phyloP scores from a whole-genome alignment of 768 basidiomycete genomes.

The Termitomyces sp. region DNA sequence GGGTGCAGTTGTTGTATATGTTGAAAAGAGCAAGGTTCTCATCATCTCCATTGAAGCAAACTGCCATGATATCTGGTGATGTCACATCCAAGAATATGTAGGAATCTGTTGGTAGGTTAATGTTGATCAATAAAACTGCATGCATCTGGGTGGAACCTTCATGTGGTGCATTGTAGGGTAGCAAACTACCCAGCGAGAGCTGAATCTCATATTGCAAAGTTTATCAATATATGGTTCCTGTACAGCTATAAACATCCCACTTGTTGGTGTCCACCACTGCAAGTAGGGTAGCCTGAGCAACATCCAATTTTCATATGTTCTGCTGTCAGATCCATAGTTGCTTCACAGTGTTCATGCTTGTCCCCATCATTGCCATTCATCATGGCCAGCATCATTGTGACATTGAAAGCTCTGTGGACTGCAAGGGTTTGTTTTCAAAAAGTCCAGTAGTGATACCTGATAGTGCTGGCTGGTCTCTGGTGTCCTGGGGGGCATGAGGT shows the following conservation, averaged over 20 bases:
- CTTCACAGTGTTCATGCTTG: neutral
- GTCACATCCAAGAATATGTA: neutral
- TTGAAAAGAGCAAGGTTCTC: neutral
- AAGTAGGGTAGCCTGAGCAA: neutral
- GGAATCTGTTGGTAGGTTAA: neutral
- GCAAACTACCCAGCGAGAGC: neutral
- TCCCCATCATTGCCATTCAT: neutral
- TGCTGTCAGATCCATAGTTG: neutral
- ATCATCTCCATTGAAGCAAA: neutral
- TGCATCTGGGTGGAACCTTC: neutral
- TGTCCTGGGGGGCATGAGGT: no score
- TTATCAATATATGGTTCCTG: neutral
- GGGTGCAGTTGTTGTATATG: constrained; percentile 1
- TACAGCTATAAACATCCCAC: neutral
- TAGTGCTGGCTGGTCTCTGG: no score
- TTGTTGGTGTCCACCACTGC: neutral
- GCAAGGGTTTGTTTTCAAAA: no score
- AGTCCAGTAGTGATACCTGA: no score
- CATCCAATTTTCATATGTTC: neutral
- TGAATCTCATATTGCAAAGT: neutral
- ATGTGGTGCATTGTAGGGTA: neutral
- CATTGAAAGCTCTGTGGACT: no score
- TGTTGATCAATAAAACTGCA: neutral
- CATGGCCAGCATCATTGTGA: neutral
- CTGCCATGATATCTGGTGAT: neutral